Evolutionary conservation across 2,329 filamentous ascomycete genomes (phyloP).

Genomic region (Aspergillus caelatus): DNA sequence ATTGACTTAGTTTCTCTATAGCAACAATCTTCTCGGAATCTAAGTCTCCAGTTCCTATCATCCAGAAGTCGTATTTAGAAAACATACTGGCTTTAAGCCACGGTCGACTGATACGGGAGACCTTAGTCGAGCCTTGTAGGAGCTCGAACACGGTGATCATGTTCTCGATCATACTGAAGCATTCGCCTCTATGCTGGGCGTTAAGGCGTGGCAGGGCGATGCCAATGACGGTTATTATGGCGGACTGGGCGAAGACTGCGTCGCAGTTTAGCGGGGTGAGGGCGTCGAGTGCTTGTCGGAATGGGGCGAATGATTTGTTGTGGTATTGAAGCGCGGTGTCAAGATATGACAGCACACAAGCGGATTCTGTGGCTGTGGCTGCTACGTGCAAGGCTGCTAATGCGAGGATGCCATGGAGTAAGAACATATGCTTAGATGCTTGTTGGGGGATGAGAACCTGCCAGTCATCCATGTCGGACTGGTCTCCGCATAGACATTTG

Average conservation of each 20-base stretch:
- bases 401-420: not conserved
- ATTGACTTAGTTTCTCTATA: constrained; percentile 16
- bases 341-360: not conserved
- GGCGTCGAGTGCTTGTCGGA: not conserved
- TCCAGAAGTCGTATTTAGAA: constrained; percentile 52
- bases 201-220: not conserved
- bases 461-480: not conserved
- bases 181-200: not conserved
- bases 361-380: not conserved
- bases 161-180: constrained; percentile 25
- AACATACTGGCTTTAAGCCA: constrained; percentile 56
- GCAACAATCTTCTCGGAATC: constrained; percentile 25
- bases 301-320: not conserved
- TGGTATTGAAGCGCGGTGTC: not conserved
- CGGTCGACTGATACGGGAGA: constrained; percentile 23
- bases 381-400: not conserved
- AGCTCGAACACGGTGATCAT: constrained; percentile 31
- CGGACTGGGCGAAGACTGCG: not conserved
- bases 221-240: not conserved
- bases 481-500: not conserved
- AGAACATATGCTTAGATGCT: not conserved
- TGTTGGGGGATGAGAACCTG: not conserved
- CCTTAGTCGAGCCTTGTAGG: constrained; percentile 32
- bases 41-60: constrained; percentile 30
- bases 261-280: not conserved